phyloP scores from a whole-genome alignment of 768 basidiomycete genomes.

The Mycena rebaudengoi region DNA sequence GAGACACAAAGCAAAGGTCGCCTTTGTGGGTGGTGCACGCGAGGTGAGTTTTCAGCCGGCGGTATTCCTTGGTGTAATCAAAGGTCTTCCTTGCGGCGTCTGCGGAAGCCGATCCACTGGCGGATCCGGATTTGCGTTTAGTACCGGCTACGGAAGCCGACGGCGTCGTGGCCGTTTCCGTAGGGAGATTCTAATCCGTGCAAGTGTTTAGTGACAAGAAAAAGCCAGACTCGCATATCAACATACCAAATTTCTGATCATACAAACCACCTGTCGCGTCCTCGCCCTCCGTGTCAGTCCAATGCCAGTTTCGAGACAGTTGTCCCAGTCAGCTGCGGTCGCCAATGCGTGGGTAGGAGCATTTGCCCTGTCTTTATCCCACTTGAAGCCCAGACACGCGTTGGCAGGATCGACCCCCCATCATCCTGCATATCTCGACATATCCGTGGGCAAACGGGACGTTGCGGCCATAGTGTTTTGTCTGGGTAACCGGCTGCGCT shows the following conservation, averaged over 20 bases:
- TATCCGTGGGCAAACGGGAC: too few species aligned
- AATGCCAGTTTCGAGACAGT: too few species aligned
- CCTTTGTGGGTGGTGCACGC: not conserved
- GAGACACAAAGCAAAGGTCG: not conserved
- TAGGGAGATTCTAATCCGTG: not conserved
- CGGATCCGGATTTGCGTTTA: not conserved
- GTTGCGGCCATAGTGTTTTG: too few species aligned
- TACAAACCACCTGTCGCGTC: not conserved
- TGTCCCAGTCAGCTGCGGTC: too few species aligned
- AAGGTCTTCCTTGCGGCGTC: not conserved
- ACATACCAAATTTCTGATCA: conserved; percentile 1
- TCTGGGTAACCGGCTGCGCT: too few species aligned
- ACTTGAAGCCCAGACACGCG: too few species aligned
- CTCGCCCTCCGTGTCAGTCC: too few species aligned
- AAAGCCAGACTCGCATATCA: too few species aligned
- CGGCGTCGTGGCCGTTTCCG: not conserved
- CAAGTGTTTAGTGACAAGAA: not conserved
- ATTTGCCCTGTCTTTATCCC: too few species aligned
- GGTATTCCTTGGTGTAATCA: conserved; percentile 1
- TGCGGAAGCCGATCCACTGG: not conserved
- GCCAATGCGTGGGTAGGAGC: too few species aligned
- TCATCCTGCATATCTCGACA: too few species aligned
- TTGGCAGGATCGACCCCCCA: too few species aligned
- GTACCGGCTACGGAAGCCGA: not conserved
- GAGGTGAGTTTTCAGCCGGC: not conserved